Evolutionary conservation across 2,329 filamentous ascomycete species (phyloP), one percentile per base, ranked within the genome.

Genomic region (Graphilbum sp.): DNA sequence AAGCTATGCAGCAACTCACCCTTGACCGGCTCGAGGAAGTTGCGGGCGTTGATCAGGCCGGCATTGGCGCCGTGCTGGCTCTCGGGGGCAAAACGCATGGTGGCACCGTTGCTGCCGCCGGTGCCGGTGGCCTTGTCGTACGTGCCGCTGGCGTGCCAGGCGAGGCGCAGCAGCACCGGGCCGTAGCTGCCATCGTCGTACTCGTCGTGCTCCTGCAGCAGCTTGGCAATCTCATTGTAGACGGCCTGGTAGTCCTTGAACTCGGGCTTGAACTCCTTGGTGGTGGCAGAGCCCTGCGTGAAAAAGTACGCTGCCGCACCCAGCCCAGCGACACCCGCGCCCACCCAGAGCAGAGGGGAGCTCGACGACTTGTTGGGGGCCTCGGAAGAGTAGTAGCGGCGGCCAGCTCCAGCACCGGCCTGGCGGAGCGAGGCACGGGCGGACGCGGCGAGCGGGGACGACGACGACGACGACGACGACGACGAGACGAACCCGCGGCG

Each of bases 121-220:
- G 88, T 96, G 47, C 72, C 71, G 20, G 87, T 94, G 54, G 73
- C 72, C 64, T 79, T 81, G 57, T 96, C 88, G 54, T 79, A 96
- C 50, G 88, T 98, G 50, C 88, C 88, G 50, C 79, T 86, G 47
- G 79, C 77, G 65, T 96, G 90, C 88, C 90, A 96, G 44, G 85
- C 88, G 49, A 96, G 72, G 52, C 88, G 76, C 46, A 96, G 63
- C 40, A 96, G 67, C 43, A 96, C 86, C 21, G 88, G 90, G 41
- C 86, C 88, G 56, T 92, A 96, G 65, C 81, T 90, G 49, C 90
- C 88, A 58, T 98, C 88, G 53, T 96, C 88, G 58, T 96, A 96
- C 48, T 95, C 80, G 50, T 90, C 84, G 55, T 93, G 76, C 63
- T 95, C 83, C 59, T 90, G 79, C 39, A 96, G 66, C 43, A 69